These are phyloP conservation scores for Pythium coloratum DNA, from an alignment of 352 stramenopile genomes.

Conservation along the genomic window DNA sequence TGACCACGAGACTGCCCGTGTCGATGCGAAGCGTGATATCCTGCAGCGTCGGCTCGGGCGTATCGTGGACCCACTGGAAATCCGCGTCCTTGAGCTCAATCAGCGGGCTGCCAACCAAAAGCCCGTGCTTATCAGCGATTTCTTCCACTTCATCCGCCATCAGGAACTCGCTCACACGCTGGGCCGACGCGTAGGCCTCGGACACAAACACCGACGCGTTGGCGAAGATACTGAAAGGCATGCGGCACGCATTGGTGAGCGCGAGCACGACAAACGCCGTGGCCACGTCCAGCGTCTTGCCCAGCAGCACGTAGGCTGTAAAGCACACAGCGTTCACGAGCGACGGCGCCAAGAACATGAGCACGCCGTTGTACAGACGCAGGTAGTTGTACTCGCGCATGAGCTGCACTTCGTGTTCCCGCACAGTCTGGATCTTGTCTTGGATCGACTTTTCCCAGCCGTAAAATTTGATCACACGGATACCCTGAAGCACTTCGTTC, in stretches of 20 bases:
- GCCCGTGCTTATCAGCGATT: conserved; percentile 14
- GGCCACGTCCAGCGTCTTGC: conserved; percentile 87
- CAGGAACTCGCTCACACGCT: conserved; percentile 43
- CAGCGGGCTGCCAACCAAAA: background rate
- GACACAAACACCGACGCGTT: conserved; percentile 49
- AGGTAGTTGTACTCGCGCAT: conserved; percentile 23
- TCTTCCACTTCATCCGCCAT: conserved; percentile 3
- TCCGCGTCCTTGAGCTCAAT: conserved; percentile 28
- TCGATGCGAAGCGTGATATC: conserved; percentile 6
- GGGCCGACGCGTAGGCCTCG: conserved; percentile 43
- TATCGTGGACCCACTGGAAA: conserved; percentile 36
- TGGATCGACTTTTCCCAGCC: conserved; percentile 45
- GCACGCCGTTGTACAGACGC: conserved; percentile 26
- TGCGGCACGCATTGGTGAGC: conserved; percentile 66
- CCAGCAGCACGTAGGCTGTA: conserved; percentile 53
- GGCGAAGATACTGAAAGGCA: conserved; percentile 55
- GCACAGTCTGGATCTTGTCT: conserved; percentile 15
- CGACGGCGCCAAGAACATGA: conserved; percentile 66
- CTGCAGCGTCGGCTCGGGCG: conserved; percentile 3
- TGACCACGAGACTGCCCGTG: conserved; percentile 46
- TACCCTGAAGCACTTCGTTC: conserved; percentile 83
- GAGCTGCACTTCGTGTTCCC: conserved; percentile 24
- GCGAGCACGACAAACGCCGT: conserved; percentile 93
- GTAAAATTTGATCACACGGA: conserved; percentile 81
- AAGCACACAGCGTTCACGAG: conserved; percentile 92